Percentiles rank a stretch among this genome's conserved stretches.
phyloP scores from a whole-genome alignment of 1,284 basidiomycete genomes.

The Apiotrichum laibachii region DNA sequence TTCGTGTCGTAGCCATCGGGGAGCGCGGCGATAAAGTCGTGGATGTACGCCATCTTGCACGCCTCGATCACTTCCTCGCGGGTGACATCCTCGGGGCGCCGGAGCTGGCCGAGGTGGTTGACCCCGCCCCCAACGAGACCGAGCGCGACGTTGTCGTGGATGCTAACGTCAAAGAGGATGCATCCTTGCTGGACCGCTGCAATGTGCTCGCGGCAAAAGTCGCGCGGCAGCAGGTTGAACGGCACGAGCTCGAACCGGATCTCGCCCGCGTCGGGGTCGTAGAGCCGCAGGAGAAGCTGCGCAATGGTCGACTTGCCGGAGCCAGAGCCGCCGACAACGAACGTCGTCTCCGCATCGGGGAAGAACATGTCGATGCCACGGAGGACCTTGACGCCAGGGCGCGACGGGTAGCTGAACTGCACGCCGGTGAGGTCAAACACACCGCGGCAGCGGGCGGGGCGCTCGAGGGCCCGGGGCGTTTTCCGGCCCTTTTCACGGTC shows the following conservation, averaged over 20 bases:
- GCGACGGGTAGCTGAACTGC: constrained; percentile 82
- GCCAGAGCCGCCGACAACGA: constrained; percentile 87
- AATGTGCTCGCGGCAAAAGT: constrained; percentile 69
- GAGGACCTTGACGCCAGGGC: constrained; percentile 55
- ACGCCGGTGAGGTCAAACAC: constrained; percentile 75
- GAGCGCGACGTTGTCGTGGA: constrained; percentile 87
- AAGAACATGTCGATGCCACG: constrained; percentile 60
- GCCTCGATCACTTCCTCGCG: constrained; percentile 73
- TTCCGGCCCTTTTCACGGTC: not conserved
- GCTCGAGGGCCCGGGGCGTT: constrained; percentile 28
- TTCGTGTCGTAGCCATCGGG: constrained; percentile 85
- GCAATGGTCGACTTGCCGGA: constrained; percentile 92
- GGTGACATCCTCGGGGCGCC: constrained; percentile 55
- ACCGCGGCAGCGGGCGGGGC: constrained; percentile 61
- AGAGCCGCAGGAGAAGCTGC: constrained; percentile 75
- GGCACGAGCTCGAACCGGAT: constrained; percentile 82
- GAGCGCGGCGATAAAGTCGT: constrained; percentile 79
- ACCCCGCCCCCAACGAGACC: constrained; percentile 62
- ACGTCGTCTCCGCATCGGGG: constrained; percentile 80
- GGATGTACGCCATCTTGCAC: constrained; percentile 79
- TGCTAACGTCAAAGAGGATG: constrained; percentile 73
- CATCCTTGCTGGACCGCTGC: constrained; percentile 74
- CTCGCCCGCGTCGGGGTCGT: constrained; percentile 61
- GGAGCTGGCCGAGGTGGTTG: constrained; percentile 30
- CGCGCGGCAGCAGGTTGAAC: constrained; percentile 68